phyloP scores from a whole-genome alignment of 306 rosid genomes.

The Oemleria cerasiformis region DNA sequence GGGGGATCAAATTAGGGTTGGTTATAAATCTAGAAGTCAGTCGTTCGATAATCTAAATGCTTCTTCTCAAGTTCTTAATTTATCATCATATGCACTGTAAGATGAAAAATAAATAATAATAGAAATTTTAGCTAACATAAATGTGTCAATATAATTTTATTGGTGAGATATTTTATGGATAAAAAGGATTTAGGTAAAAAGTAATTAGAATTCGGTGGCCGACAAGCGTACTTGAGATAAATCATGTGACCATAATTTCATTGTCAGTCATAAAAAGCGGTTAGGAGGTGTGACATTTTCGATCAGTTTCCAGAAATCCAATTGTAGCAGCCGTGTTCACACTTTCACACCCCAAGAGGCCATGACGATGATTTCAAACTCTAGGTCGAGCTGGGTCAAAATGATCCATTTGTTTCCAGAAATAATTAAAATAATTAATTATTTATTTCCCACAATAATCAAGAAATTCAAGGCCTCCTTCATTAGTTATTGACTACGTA shows the following conservation, averaged over 20 bases:
- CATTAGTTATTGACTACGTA: neutral
- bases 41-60: no score
- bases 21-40: no score
- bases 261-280: no score
- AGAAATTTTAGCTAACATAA: no score
- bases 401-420: neutral
- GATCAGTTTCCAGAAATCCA: neutral
- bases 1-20: no score
- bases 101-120: no score
- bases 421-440: neutral
- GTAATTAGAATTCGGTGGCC: neutral
- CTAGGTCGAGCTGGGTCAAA: neutral
- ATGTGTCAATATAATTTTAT: neutral
- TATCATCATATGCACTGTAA: no score
- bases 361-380: neutral
- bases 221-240: neutral
- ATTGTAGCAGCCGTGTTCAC: neutral
- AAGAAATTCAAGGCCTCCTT: neutral
- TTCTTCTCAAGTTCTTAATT: no score
- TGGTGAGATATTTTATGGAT: neutral
- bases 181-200: no score
- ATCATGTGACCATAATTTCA: neutral
- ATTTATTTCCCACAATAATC: neutral
- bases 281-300: neutral
- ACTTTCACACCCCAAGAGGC: neutral